Conservation (phyloP, 2,329 filamentous ascomycete species). For the Colletotrichum sp. region DNA sequence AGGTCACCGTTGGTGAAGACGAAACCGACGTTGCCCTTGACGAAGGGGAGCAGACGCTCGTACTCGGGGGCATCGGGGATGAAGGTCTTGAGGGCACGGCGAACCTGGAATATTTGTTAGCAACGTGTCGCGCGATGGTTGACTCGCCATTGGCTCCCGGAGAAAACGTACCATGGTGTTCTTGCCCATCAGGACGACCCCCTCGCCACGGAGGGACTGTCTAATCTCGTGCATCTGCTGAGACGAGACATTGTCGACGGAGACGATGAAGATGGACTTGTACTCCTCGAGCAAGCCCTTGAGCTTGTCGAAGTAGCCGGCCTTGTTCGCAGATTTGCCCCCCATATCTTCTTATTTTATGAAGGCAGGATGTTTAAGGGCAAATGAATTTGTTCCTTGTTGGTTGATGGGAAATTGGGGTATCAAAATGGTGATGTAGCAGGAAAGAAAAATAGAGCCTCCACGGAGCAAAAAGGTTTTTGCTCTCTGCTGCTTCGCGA, state of each 20-base stretch:
- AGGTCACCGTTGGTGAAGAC: constrained; percentile 99
- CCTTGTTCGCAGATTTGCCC: constrained; percentile 95
- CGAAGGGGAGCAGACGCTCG: constrained; percentile 94
- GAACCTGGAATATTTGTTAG: constrained; percentile 62
- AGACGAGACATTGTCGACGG: constrained; percentile 99
- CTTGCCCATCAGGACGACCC: constrained; percentile 99
- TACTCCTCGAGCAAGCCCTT: constrained; percentile 96
- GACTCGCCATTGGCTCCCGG: not conserved
- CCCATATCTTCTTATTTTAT: constrained; percentile 91
- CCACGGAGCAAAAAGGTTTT: constrained; percentile 6
- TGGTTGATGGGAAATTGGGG: constrained; percentile 22
- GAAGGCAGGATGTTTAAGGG: constrained; percentile 99
- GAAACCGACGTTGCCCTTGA: constrained; percentile 98
- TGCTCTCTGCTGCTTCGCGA: constrained; percentile 3
- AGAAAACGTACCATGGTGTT: constrained; percentile 89
- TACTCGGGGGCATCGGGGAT: constrained; percentile 90
- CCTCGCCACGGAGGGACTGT: constrained; percentile 85
- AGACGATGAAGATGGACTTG: constrained; percentile 96
- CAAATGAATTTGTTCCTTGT: constrained; percentile 43
- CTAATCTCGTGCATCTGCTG: constrained; percentile 99
- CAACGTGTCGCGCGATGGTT: not conserved
- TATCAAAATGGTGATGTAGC: constrained; percentile 19
- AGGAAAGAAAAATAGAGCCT: not conserved
- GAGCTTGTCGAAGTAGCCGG: constrained; percentile 99
- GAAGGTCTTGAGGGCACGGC: constrained; percentile 97